phyloP scores from a whole-genome alignment of 1,284 basidiomycete genomes.

The Heterobasidion annosum region DNA sequence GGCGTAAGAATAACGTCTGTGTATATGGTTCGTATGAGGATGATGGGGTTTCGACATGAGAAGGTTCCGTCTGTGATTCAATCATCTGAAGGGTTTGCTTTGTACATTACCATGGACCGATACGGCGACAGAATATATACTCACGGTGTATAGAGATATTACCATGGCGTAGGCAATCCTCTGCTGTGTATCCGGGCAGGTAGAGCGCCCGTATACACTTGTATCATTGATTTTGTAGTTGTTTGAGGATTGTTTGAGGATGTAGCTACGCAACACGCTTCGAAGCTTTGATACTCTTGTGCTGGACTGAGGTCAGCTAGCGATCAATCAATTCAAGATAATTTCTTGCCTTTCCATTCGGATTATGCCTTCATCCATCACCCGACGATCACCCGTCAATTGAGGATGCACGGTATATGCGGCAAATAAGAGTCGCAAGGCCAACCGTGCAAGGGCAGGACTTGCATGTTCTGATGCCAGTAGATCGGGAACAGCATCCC shows the following conservation, averaged over 20 bases:
- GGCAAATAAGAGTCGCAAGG: slow-evolving; percentile 43
- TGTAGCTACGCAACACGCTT: not conserved
- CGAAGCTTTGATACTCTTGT: not conserved
- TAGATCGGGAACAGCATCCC: slow-evolving; percentile 33
- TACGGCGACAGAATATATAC: slow-evolving; percentile 11
- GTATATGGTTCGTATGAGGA: slow-evolving; percentile 37
- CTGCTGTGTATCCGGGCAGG: not conserved
- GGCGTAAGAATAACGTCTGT: slow-evolving; percentile 29
- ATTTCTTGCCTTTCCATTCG: too few species aligned
- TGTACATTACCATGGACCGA: not conserved
- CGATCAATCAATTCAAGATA: too few species aligned
- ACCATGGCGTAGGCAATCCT: slow-evolving; percentile 38
- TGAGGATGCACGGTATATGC: slow-evolving; percentile 43
- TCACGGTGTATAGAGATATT: slow-evolving; percentile 46
- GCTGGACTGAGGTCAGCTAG: not conserved
- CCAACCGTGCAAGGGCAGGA: slow-evolving; percentile 49
- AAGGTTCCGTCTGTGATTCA: slow-evolving; percentile 15
- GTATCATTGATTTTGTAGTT: not conserved
- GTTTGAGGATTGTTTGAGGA: not conserved
- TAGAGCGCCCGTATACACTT: not conserved
- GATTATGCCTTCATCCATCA: not conserved
- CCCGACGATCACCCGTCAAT: slow-evolving; percentile 12
- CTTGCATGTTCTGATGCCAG: slow-evolving; percentile 41
- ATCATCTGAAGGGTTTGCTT: not conserved
- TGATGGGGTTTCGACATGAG: not conserved